Evolutionary conservation across 2,329 filamentous ascomycete genomes (phyloP).

Genomic region (Aspergillus sp.): DNA sequence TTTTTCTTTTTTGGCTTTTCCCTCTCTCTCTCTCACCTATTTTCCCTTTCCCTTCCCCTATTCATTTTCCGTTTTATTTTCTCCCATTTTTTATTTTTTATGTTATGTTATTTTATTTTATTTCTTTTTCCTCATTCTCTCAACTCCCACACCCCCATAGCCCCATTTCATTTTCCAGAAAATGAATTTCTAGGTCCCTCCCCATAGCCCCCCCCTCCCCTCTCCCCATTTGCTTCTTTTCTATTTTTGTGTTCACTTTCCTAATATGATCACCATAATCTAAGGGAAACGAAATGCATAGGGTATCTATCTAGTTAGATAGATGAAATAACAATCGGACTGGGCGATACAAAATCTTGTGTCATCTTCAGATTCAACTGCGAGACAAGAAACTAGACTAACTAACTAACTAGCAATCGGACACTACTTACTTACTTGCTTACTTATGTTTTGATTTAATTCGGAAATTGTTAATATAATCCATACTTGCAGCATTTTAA

Average conservation of each 20-base stretch:
- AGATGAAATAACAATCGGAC: slow-evolving; percentile 1
- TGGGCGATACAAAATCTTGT: background rate
- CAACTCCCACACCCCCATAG: too few species aligned
- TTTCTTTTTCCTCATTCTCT: background rate
- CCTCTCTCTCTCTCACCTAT: slow-evolving; percentile 1
- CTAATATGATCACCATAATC: background rate
- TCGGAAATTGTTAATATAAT: background rate
- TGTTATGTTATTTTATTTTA: background rate
- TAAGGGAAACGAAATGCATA: background rate
- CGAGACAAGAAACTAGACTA: background rate
- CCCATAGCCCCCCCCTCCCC: too few species aligned
- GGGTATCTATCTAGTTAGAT: background rate
- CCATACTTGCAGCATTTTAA: background rate
- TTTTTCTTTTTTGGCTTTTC: slow-evolving; percentile 6
- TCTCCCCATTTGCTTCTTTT: slow-evolving; percentile 18
- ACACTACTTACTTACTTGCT: too few species aligned
- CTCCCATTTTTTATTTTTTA: background rate
- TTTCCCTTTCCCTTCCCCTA: slow-evolving; percentile 5
- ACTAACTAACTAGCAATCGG: too few species aligned
- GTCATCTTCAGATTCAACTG: background rate
- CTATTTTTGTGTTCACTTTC: slow-evolving; percentile 13
- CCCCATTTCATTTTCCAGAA: slow-evolving; percentile 4
- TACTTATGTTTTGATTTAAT: too few species aligned
- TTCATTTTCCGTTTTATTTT: slow-evolving; percentile 6
- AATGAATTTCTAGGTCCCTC: slow-evolving; percentile 2